A percentile compares a stretch with the other conserved stretches of the same genome.
These are phyloP conservation scores for Tylopilus vinaceipallidus DNA, from an alignment of 768 basidiomycete species.

Conservation along the genomic window DNA sequence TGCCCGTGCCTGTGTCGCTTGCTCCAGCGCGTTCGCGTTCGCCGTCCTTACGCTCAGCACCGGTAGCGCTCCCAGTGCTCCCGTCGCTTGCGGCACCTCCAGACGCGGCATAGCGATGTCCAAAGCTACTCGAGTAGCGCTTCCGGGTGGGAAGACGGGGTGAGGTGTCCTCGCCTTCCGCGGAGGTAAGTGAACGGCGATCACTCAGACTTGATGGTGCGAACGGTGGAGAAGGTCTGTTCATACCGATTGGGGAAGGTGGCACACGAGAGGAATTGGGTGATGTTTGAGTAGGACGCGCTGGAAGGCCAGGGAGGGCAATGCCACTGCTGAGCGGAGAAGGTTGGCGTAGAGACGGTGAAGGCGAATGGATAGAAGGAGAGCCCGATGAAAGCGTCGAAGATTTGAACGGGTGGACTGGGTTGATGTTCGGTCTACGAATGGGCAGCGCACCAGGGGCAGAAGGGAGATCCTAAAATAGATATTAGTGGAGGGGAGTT, in stretches of 20 bases:
- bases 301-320: constrained; percentile 33
- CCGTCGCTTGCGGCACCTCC: constrained; percentile 41
- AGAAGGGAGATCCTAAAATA: constrained; percentile 37
- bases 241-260: constrained; percentile 38
- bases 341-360: constrained; percentile 45
- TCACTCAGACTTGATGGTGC: constrained; percentile 43
- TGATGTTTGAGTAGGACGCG: constrained; percentile 36
- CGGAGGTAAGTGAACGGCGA: constrained; percentile 37
- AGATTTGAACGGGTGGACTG: constrained; percentile 49
- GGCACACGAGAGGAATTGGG: constrained; percentile 43
- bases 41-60: constrained; percentile 21
- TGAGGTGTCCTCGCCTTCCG: constrained; percentile 34
- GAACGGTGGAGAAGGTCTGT: constrained; percentile 39
- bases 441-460: constrained; percentile 42
- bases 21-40: constrained; percentile 21
- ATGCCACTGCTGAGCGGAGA: constrained; percentile 41
- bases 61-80: constrained; percentile 19
- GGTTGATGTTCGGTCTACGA: constrained; percentile 40
- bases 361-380: constrained; percentile 47
- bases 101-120: constrained; percentile 58
- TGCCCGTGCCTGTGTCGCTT: constrained; percentile 18
- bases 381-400: constrained; percentile 50
- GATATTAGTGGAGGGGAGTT: constrained; percentile 4
- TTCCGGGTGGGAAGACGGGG: constrained; percentile 40
- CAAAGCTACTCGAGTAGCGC: constrained; percentile 77